Conservation (phyloP, 352 stramenopile genomes). For the Phytophthora palmivora region DNA sequence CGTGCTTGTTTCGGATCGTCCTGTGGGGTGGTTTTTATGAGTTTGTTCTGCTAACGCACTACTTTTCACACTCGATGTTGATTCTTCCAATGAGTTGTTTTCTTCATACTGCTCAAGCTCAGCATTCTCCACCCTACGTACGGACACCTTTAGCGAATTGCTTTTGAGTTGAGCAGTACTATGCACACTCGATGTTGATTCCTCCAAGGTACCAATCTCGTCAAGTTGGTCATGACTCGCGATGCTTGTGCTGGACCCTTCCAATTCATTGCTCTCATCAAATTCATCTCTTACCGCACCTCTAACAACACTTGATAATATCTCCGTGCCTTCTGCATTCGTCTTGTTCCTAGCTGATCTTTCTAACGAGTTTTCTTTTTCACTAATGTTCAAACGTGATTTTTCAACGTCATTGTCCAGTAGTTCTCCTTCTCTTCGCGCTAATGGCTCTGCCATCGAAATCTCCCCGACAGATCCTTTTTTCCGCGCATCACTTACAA, state of each 20-base stretch:
- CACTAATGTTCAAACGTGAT: neutral
- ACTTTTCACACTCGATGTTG: neutral
- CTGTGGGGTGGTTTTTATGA: no score
- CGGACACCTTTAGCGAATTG: neutral
- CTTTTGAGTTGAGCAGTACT: no score
- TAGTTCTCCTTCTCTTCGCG: neutral
- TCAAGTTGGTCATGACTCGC: no score
- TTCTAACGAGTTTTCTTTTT: slow-evolving; percentile 16
- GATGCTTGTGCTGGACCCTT: no score
- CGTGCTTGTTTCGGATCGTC: no score
- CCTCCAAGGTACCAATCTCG: no score
- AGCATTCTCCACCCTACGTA: no score
- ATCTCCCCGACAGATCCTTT: neutral
- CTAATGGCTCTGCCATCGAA: slow-evolving; percentile 5
- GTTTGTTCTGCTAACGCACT: no score
- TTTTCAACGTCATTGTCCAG: neutral
- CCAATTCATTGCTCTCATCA: neutral
- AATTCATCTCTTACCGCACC: neutral
- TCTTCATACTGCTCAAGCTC: slow-evolving; percentile 7
- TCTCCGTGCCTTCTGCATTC: neutral
- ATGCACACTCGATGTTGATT: no score
- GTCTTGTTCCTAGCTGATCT: no score
- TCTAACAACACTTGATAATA: neutral
- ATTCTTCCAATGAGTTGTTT: slow-evolving; percentile 1
- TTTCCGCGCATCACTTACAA: neutral